These are phyloP conservation scores for Harrya chromipes DNA, from an alignment of 768 basidiomycete genomes.

Conservation along the genomic window DNA sequence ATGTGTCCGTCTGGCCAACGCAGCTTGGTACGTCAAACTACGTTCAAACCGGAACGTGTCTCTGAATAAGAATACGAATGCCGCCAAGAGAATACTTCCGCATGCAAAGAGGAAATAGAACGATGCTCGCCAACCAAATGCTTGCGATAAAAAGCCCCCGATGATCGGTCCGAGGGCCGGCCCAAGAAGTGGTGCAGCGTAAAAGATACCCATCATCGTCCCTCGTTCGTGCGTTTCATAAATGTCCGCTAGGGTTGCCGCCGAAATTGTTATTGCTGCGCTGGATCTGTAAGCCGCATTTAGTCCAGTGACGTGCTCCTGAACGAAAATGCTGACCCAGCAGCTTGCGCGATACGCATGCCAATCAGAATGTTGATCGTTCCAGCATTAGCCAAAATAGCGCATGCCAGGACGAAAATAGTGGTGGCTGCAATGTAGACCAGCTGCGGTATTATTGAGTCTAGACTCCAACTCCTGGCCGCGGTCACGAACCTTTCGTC, in stretches of 20 bases:
- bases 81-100: conserved; percentile 48
- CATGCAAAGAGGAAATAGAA: conserved; percentile 81
- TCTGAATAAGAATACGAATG: conserved; percentile 66
- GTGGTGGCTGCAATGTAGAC: conserved; percentile 53
- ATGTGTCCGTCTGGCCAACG: conserved; percentile 45
- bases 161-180: conserved; percentile 69
- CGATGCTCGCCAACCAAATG: conserved; percentile 72
- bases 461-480: neutral
- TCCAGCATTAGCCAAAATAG: conserved; percentile 53
- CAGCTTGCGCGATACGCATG: conserved; percentile 66
- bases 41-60: conserved; percentile 85
- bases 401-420: conserved; percentile 53
- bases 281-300: conserved; percentile 44
- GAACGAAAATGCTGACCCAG: conserved; percentile 44
- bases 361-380: conserved; percentile 57
- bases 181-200: conserved; percentile 75
- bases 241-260: conserved; percentile 75
- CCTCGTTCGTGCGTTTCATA: conserved; percentile 75
- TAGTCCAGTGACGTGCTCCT: conserved; percentile 1
- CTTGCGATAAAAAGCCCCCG: conserved; percentile 64
- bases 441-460: conserved; percentile 31
- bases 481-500: conserved; percentile 53
- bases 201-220: conserved; percentile 78
- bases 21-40: conserved; percentile 73
- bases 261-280: conserved; percentile 68